Evolutionary conservation across 306 rosid species (phyloP), one percentile per base, ranked within the genome.

Genomic region (Cucumis cinereus): DNA sequence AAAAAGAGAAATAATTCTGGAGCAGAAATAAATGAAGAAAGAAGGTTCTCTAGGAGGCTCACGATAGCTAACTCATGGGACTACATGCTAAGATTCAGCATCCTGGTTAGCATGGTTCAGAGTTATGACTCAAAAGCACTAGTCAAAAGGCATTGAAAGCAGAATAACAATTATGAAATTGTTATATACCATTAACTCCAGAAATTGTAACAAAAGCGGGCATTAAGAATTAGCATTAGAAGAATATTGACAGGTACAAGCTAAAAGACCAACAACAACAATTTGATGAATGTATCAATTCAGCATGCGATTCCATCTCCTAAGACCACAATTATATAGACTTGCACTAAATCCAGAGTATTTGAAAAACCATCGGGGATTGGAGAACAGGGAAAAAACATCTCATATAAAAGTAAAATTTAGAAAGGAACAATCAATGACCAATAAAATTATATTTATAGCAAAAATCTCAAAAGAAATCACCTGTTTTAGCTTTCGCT

Each of bases 401-500:
- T 12, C n/a, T 12, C 33, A 43, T 68, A 22, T 22, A 22, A 3
- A 41, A 20, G 35, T 40, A 12, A 43, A 66, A 40, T 41, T 67
- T 12, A 0, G 20, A n/a, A 40, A 11, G 17, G 53, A 40, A 43
- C n/a, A 69, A 23, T 41, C 75, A 2, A 22, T 70, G 57, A 47
- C 52, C 4, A 47, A 23, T 2, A 70, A 3, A 47, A 47, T 2
- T 26, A 70, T 45, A 70, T 47, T 54, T 35, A 74, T 68, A 78
- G 75, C 56, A 20, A 62, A 19, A 68, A 72, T 69, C 38, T 61
- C 62, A 78, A 78, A 54, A 67, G 77, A 43, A 75, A 78, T 86
- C 84, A 94, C 98, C 98, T 83, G 94, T 81, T 85, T 90, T 89
- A 58, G 84, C 70, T 84, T 89, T 89, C 73, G 91, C 85, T 54